phyloP scores from a whole-genome alignment of 768 basidiomycete species.

The Collybia nuda region DNA sequence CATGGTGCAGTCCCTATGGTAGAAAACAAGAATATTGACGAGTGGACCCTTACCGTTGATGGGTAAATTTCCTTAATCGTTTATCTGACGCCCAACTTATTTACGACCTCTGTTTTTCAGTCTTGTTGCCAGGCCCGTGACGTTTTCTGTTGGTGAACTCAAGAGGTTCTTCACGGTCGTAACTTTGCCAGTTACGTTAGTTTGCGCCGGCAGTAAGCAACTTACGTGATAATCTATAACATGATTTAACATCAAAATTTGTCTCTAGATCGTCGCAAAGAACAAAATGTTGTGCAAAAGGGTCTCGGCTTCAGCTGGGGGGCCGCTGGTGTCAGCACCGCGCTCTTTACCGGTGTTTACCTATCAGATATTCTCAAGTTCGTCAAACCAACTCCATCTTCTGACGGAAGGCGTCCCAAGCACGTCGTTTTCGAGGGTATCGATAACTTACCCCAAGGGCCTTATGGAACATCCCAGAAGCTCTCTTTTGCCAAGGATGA shows the following conservation, averaged over 20 bases:
- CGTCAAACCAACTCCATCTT: conserved; percentile 35
- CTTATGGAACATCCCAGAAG: conserved; percentile 54
- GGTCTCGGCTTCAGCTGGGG: conserved; percentile 60
- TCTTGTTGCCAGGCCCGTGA: conserved; percentile 32
- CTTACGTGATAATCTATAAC: no score
- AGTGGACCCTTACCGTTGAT: conserved; percentile 47
- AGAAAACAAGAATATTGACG: conserved; percentile 26
- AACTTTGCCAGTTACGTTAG: conserved; percentile 59
- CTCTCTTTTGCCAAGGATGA: conserved; percentile 44
- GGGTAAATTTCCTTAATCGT: conserved; percentile 25
- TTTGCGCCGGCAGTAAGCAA: conserved; percentile 52
- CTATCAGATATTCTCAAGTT: conserved; percentile 52
- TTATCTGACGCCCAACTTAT: background rate
- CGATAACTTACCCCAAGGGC: conserved; percentile 57
- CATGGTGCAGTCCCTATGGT: conserved; percentile 59
- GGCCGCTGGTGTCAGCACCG: conserved; percentile 48
- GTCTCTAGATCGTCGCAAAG: conserved; percentile 47
- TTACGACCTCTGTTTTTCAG: conserved; percentile 11
- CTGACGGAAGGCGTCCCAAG: conserved; percentile 22
- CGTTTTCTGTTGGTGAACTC: conserved; percentile 45
- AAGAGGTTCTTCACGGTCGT: conserved; percentile 41
- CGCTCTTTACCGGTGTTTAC: conserved; percentile 60
- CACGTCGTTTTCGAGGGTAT: conserved; percentile 62
- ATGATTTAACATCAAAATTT: background rate
- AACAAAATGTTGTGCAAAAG: conserved; percentile 62